Evolutionary conservation across 305 asterid species (phyloP).

Genomic region (Striga hermonthica): DNA sequence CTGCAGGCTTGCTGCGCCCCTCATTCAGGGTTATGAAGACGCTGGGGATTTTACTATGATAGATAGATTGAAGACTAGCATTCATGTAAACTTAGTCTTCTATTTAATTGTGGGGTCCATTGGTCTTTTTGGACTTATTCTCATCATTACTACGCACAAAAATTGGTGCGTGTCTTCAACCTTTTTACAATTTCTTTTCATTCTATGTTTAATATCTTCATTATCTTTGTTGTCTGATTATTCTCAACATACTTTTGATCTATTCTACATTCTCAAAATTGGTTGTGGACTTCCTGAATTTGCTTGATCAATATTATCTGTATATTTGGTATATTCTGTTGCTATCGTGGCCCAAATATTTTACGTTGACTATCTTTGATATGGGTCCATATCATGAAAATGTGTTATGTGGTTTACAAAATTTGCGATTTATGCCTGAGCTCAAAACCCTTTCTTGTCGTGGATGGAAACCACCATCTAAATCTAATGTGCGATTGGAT

Average conservation of each 20-base stretch:
- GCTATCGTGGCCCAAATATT: conserved; percentile 16
- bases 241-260: conserved; percentile 26
- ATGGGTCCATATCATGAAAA: background rate
- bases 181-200: conserved; percentile 27
- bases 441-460: too few species aligned
- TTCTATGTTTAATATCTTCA: conserved; percentile 25
- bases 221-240: conserved; percentile 16
- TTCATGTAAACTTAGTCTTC: conserved; percentile 89
- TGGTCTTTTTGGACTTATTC: conserved; percentile 92
- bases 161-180: conserved; percentile 61
- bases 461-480: background rate
- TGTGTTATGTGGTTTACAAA: background rate
- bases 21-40: conserved; percentile 97
- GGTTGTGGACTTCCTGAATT: conserved; percentile 22
- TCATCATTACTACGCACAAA: conserved; percentile 70
- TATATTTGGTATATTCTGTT: conserved; percentile 20
- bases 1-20: conserved; percentile 95
- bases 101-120: conserved; percentile 80
- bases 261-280: conserved; percentile 15
- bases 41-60: conserved; percentile 90
- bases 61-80: conserved; percentile 93
- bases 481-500: conserved; percentile 8
- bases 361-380: conserved; percentile 10
- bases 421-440: background rate
- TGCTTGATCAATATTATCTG: conserved; percentile 18